Conservation (phyloP, 2,329 filamentous ascomycete species). For the Colletotrichum siamense region DNA sequence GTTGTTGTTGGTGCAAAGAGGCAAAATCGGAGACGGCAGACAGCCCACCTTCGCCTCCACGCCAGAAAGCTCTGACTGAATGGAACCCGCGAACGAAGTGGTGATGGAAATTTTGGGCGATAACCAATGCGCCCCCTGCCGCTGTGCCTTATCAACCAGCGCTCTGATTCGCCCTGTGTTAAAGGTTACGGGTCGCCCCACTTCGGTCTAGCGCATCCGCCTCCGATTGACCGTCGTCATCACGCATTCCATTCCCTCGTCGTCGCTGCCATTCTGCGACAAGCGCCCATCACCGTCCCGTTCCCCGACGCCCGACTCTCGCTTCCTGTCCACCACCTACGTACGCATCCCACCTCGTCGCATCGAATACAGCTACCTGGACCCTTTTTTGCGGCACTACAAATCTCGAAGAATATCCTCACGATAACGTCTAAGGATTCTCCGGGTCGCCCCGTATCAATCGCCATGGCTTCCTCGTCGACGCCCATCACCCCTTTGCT, state of each 20-base stretch:
- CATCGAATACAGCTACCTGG: conserved; percentile 1
- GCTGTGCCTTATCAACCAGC: background rate
- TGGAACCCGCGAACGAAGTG: background rate
- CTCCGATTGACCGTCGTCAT: conserved; percentile 21
- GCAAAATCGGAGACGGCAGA: background rate
- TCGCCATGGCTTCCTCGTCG: conserved; percentile 74
- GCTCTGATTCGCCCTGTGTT: background rate
- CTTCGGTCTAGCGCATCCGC: conserved; percentile 15
- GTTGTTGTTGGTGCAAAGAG: background rate
- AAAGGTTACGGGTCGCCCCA: background rate
- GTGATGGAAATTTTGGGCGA: conserved; percentile 19
- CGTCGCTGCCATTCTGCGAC: conserved; percentile 3
- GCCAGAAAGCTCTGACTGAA: background rate
- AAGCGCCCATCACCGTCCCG: conserved; percentile 3
- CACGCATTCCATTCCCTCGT: conserved; percentile 7
- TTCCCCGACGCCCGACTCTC: background rate
- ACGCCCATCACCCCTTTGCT: conserved; percentile 71
- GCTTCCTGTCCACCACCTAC: background rate
- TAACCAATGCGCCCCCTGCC: conserved; percentile 4
- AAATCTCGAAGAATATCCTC: background rate
- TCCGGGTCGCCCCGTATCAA: background rate
- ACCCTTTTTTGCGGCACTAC: background rate
- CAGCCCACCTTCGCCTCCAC: background rate
- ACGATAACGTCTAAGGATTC: background rate
- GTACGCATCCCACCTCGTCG: background rate